Evolutionary conservation across 768 basidiomycete species (phyloP).

Genomic region (Dictyophora rubrovolvata): DNA sequence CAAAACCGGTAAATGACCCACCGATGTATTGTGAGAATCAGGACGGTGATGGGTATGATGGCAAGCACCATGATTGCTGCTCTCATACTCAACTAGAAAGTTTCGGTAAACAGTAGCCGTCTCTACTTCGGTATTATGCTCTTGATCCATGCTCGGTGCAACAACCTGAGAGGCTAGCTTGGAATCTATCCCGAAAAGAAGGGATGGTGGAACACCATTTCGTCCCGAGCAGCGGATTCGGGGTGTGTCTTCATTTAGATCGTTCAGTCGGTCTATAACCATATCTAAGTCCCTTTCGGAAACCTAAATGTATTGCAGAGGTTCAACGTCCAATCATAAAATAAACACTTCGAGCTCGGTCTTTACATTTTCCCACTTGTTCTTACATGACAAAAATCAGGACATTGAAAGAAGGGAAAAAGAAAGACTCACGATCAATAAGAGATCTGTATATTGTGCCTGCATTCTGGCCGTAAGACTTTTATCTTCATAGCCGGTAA

Average conservation of each 20-base stretch:
- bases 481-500: conserved; percentile 84
- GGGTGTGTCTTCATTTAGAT: conserved; percentile 83
- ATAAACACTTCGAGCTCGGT: not conserved
- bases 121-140: conserved; percentile 80
- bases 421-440: conserved; percentile 56
- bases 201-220: conserved; percentile 58
- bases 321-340: not conserved
- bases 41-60: conserved; percentile 15
- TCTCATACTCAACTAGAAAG: conserved; percentile 11
- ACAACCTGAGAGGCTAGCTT: conserved; percentile 44
- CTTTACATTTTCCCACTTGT: conserved; percentile 78
- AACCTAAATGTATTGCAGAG: conserved; percentile 11
- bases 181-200: conserved; percentile 89
- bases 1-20: conserved; percentile 13
- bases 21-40: not conserved
- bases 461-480: conserved; percentile 89
- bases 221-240: conserved; percentile 62
- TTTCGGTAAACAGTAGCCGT: conserved; percentile 56
- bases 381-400: conserved; percentile 31
- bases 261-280: conserved; percentile 79
- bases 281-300: conserved; percentile 70
- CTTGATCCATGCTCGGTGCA: conserved; percentile 14
- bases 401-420: not conserved
- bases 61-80: conserved; percentile 10
- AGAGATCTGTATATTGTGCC: conserved; percentile 89